Evolutionary conservation across 2,329 filamentous ascomycete genomes (phyloP), one percentile per base, ranked within the genome.

Genomic region (Fusarium domesticum): DNA sequence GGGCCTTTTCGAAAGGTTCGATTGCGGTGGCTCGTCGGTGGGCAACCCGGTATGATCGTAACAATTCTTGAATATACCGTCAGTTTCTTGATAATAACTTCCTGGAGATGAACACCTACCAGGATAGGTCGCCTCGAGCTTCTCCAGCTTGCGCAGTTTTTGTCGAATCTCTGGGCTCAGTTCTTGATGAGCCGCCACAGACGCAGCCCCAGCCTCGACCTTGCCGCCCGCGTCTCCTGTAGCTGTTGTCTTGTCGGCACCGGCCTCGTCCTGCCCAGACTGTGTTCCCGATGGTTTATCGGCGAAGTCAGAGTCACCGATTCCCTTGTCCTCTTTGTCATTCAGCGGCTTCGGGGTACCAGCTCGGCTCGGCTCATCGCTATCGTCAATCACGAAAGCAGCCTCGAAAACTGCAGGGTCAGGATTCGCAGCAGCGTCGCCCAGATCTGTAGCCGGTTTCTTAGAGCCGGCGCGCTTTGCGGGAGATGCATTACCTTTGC

Each of bases 41-140:
- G 15, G 93, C 93, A 53, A 91, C 84, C 50, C 90, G 83, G 68
- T 98, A 98, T 7, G 92, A 96, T 44, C 89, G 85, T 38, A 97
- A 75, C 1, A 98, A 76, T 61, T 97, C 92, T 39, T 37, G 11
- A 25, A 6, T 15, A 14, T 16, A 36, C 23, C 36, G 35, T 54
- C 38, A 51, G 45, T 28, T 23, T 20, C 34, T 37, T 14, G 3
- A 33, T 38, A 5, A 17, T 15, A 18, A 35, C n/a, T 16, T 14
- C 25, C 3, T 33, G 31, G 3, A 28, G 8, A 4, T 35, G 7
- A 16, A 10, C 3, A 31, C 66, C 34, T 74, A 91, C 88, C 89
- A 63, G 88, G 83, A 66, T 97, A 97, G 45, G 87, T 89, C 5
- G 82, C 76, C 62, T 96, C 92, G 16, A 97, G 74, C 65, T 90